Evolutionary conservation across 495 filamentous ascomycete genomes (phyloP), one percentile per base, ranked within the genome.

Genomic region (Penicillium goetzii): DNA sequence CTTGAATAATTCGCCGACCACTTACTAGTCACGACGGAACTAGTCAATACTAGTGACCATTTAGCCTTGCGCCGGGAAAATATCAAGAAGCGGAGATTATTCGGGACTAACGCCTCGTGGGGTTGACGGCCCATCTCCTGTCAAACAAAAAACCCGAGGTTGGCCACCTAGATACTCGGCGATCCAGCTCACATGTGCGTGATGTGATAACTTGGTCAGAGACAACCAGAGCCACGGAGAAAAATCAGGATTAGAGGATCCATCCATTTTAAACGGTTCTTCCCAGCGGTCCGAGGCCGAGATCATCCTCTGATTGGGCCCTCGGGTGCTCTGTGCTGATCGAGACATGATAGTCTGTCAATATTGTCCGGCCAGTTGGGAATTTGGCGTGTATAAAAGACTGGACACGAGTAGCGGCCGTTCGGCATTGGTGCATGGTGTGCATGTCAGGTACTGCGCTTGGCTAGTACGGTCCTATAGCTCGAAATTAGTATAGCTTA

Each of bases 41-140:
- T 47, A 47, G 43, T 47, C 38, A 40, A 40, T 47, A 10, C 4
- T 30, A 8, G 47, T 26, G 15, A 30, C 47, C 8, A 51, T 25
- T 51, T 51, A 30, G 47, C 30, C 43, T 51, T 17, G 47, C 15
- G 25, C 47, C 47, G 25, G 47, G 47, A 30, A 49, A 49, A 51
- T 8, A 51, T 51, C 25, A 51, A 58, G 61, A 32, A 17, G 17
- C 68, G 68, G 68, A 68, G 60, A 71, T 64, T 71, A 68, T 62
- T 68, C 63, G 60, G 67, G 40, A 26, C 62, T 61, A 61, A 41
- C 23, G 33, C 60, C 62, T 64, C 62, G 62, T 64, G 62, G 62
- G 38, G 33, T 40, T 51, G 43, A 57, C 17, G 32, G 52, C 32
- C 15, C 28, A 23, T 62, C 47, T 56, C 40, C 38, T 26, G 23